Conservation (phyloP, 805 yeast genomes). For the Debaryomyces tyrocola region DNA sequence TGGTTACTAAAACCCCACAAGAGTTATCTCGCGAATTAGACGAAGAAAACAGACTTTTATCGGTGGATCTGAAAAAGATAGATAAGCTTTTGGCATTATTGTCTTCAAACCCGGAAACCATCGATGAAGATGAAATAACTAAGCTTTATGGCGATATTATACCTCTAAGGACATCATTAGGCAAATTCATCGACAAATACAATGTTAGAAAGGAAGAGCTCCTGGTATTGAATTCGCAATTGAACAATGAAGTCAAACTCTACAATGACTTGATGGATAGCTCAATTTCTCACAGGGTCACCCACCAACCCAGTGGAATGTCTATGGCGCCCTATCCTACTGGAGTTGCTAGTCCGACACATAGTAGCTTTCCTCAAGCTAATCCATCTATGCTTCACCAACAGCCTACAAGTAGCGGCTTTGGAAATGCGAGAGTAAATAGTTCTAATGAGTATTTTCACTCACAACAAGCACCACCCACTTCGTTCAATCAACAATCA, state of each 20-base stretch:
- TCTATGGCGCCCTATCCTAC: conserved; percentile 9
- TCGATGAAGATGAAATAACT: conserved; percentile 67
- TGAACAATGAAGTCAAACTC: conserved; percentile 63
- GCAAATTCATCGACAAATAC: conserved; percentile 74
- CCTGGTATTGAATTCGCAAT: conserved; percentile 64
- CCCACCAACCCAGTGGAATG: conserved; percentile 6
- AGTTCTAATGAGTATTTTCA: neutral
- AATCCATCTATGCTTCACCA: conserved; percentile 10
- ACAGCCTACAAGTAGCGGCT: conserved; percentile 42
- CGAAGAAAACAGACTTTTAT: conserved; percentile 54
- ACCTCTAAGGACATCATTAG: conserved; percentile 72
- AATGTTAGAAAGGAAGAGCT: conserved; percentile 77
- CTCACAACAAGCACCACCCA: neutral
- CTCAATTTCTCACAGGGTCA: conserved; percentile 24
- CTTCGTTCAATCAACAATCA: conserved; percentile 1
- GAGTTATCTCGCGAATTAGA: conserved; percentile 54
- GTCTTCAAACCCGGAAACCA: conserved; percentile 31
- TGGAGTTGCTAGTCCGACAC: neutral
- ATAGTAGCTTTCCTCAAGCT: neutral
- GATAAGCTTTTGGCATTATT: conserved; percentile 65
- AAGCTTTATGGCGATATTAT: conserved; percentile 69
- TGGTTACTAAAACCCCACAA: conserved; percentile 62
- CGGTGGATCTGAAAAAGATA: conserved; percentile 53
- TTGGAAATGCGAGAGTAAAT: conserved; percentile 29
- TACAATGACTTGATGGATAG: conserved; percentile 70